These are phyloP conservation scores for Pisolithus sp. DNA, from an alignment of 768 basidiomycete species.

Conservation along the genomic window DNA sequence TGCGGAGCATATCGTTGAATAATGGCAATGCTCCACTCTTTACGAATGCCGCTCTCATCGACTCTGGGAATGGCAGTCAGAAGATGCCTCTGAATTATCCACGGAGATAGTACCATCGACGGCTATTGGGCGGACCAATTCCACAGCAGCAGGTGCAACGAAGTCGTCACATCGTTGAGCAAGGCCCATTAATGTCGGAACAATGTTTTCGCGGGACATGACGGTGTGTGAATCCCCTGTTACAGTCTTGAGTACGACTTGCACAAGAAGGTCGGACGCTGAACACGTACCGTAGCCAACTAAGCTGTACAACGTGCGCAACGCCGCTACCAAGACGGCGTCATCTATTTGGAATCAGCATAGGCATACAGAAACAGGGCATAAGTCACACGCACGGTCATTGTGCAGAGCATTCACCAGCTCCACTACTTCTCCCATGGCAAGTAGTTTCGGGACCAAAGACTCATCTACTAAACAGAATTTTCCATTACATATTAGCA, in stretches of 20 bases:
- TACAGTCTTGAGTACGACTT: background rate
- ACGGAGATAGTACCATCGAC: constrained; percentile 10
- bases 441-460: constrained; percentile 11
- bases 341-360: constrained; percentile 5
- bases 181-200: constrained; percentile 16
- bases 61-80: constrained; percentile 9
- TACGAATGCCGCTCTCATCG: constrained; percentile 16
- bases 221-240: constrained; percentile 1
- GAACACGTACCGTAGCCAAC: constrained; percentile 6
- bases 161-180: constrained; percentile 20
- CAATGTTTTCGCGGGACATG: constrained; percentile 4
- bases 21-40: constrained; percentile 7
- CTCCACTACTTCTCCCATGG: constrained; percentile 12
- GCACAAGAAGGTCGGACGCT: background rate
- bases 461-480: constrained; percentile 7
- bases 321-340: constrained; percentile 16
- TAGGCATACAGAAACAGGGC: background rate
- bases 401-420: constrained; percentile 12
- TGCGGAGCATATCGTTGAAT: constrained; percentile 16
- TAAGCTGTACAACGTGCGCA: constrained; percentile 16
- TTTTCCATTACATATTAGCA: background rate
- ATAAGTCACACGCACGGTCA: constrained; percentile 7
- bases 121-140: constrained; percentile 19
- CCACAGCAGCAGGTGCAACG: constrained; percentile 22
- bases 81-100: background rate